A percentile compares a stretch with the other conserved stretches of the same genome.
phyloP scores from a whole-genome alignment of 2,329 filamentous ascomycete genomes.

The Penicillium concentricum region DNA sequence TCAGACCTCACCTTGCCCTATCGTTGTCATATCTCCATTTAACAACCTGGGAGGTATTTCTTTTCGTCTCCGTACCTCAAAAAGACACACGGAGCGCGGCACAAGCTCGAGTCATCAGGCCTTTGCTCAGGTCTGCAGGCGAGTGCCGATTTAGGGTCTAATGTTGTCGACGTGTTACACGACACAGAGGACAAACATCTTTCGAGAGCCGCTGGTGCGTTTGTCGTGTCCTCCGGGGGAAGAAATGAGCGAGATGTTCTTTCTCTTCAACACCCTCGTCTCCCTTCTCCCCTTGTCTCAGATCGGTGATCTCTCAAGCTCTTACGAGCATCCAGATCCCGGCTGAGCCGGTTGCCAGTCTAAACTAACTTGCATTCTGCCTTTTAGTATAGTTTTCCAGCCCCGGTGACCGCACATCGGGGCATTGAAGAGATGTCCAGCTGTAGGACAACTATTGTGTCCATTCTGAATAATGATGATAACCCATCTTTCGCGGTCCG shows the following conservation, averaged over 20 bases:
- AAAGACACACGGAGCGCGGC: not conserved
- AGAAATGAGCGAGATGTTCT: slow-evolving; percentile 8
- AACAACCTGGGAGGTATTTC: not conserved
- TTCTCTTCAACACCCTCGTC: slow-evolving; percentile 6
- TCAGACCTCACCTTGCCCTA: not conserved
- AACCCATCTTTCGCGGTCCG: slow-evolving; percentile 47
- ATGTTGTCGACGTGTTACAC: slow-evolving; percentile 36
- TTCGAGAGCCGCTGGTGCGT: slow-evolving; percentile 32
- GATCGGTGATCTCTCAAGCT: slow-evolving; percentile 6
- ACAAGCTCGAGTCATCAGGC: slow-evolving; percentile 19
- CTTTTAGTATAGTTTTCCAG: slow-evolving; percentile 20
- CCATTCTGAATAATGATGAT: slow-evolving; percentile 50
- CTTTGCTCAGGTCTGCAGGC: slow-evolving; percentile 22
- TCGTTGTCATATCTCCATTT: not conserved
- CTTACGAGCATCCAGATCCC: slow-evolving; percentile 4
- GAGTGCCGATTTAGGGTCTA: slow-evolving; percentile 27
- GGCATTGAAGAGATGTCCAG: slow-evolving; percentile 30
- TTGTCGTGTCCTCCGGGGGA: slow-evolving; percentile 13
- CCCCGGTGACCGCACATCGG: slow-evolving; percentile 15
- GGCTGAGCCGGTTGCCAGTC: slow-evolving; percentile 3
- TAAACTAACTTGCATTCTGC: slow-evolving; percentile 14
- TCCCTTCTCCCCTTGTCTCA: not conserved
- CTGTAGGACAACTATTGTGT: slow-evolving; percentile 39
- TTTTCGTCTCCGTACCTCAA: not conserved
- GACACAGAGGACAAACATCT: slow-evolving; percentile 34